Evolutionary conservation across 2,329 filamentous ascomycete species (phyloP).

Genomic region (Diaporthe citriasiana): DNA sequence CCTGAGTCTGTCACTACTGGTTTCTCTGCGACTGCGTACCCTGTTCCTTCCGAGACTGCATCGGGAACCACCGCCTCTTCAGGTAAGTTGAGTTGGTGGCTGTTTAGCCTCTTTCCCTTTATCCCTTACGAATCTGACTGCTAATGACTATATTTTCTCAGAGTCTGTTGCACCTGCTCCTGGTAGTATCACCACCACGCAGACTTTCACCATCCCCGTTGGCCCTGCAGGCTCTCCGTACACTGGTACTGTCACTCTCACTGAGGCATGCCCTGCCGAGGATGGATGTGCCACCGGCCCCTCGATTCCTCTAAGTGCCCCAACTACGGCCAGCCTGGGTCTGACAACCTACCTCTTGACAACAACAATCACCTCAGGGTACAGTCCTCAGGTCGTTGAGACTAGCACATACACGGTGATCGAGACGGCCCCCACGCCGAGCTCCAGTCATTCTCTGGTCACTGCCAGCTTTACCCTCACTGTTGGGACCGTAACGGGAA

Average conservation of each 20-base stretch:
- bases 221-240: slow-evolving; percentile 31
- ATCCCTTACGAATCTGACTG: not conserved
- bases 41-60: slow-evolving; percentile 11
- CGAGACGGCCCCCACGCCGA: slow-evolving; percentile 30
- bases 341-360: slow-evolving; percentile 43
- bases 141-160: not conserved
- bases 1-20: slow-evolving; percentile 27
- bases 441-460: slow-evolving; percentile 32
- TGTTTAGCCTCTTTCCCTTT: slow-evolving; percentile 26
- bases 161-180: not conserved
- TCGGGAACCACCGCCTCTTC: slow-evolving; percentile 30
- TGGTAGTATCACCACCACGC: slow-evolving; percentile 17
- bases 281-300: slow-evolving; percentile 7
- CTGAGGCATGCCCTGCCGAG: slow-evolving; percentile 28
- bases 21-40: slow-evolving; percentile 25
- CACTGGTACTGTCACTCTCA: slow-evolving; percentile 43
- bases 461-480: slow-evolving; percentile 46
- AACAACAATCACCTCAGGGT: slow-evolving; percentile 41
- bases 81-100: slow-evolving; percentile 35
- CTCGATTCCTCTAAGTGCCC: slow-evolving; percentile 33
- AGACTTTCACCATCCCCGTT: slow-evolving; percentile 36
- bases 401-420: slow-evolving; percentile 42
- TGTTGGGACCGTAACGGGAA: slow-evolving; percentile 34
- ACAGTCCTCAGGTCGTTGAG: slow-evolving; percentile 41
- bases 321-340: slow-evolving; percentile 9